Conservation (phyloP, 352 stramenopile genomes). For the Phytophthora vignae region DNA sequence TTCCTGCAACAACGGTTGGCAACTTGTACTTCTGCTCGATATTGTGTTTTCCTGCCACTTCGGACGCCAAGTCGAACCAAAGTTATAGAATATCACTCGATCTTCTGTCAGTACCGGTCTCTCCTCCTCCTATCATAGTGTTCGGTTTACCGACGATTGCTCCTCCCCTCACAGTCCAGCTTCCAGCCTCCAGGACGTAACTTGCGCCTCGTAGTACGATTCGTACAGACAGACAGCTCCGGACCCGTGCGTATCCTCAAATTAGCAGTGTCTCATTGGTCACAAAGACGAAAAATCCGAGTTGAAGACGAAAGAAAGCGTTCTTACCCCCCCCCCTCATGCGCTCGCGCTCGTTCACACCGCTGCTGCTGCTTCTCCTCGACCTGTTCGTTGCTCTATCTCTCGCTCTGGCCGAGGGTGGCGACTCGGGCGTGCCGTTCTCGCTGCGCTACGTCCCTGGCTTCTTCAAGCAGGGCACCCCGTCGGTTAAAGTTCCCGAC, state of each 20-base stretch:
- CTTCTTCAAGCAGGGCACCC: conserved; percentile 45
- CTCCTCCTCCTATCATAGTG: no score
- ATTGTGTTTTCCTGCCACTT: not conserved
- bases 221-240: no score
- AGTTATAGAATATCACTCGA: no score
- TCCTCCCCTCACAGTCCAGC: no score
- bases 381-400: conserved; percentile 1
- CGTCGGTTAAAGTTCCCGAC: conserved; percentile 5
- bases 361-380: not conserved
- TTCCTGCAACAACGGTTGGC: not conserved
- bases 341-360: conserved; percentile 9
- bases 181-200: no score
- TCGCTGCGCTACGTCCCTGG: conserved; percentile 42
- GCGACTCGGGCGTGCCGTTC: conserved; percentile 27
- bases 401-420: not conserved
- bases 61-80: no score
- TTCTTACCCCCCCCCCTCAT: not conserved
- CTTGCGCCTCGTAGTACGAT: no score
- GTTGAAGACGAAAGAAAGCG: not conserved
- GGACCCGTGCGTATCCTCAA: no score
- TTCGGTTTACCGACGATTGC: no score
- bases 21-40: not conserved
- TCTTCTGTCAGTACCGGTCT: no score
- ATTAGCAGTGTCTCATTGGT: conserved; percentile 6
- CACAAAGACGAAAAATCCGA: conserved; percentile 8